Evolutionary conservation across 2,329 filamentous ascomycete species (phyloP), one percentile per base, ranked within the genome.

Genomic region (Cladosporium sphaerospermum): DNA sequence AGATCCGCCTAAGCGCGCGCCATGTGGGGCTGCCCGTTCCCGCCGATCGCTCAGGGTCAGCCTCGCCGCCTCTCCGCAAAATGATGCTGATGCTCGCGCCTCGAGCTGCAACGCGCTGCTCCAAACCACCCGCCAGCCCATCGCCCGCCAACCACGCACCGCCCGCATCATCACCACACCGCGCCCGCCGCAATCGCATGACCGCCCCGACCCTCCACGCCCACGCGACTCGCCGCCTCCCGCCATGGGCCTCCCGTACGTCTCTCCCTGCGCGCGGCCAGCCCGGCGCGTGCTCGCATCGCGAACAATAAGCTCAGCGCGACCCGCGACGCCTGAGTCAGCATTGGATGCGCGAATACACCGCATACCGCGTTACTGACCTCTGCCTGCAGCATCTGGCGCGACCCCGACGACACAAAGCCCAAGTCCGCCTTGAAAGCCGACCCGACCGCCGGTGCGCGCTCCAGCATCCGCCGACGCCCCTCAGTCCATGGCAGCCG

Each of bases 401-500:
- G 74, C 66, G 76, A 78, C 63, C 78, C 78, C 39, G 71, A 74
- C 45, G 69, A 74, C 56, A 70, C 73, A 37, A 58, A 55, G 53
- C 66, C 68, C 19, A 73, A 72, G 51, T 68, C 72, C 54, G 65
- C 71, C 50, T 64, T 71, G 57, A 82, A 81, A 65, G 67, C 65
- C 57, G 80, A 83, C 62, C 67, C 74, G 36, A 75, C 75, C 54
- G 78, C 78, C 44, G 65, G 72, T 53, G 69, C 75, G 52, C 78
- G 81, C 63, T 83, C 79, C 37, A 69, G 78, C 40, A 84, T 84
- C 62, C 78, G 81, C 56, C 78, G 81, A 54, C 62, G 63, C 45
- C 56, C 64, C 37, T 63, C 61, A 6, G 56, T 66, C 6, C 64
- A 67, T 42, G 64, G 61, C 54, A 63, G 62, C 49, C 62, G 62